Base-by-base conservation (phyloP, 176 grass and related monocot genomes). In the Luzula sylvatica region DNA sequence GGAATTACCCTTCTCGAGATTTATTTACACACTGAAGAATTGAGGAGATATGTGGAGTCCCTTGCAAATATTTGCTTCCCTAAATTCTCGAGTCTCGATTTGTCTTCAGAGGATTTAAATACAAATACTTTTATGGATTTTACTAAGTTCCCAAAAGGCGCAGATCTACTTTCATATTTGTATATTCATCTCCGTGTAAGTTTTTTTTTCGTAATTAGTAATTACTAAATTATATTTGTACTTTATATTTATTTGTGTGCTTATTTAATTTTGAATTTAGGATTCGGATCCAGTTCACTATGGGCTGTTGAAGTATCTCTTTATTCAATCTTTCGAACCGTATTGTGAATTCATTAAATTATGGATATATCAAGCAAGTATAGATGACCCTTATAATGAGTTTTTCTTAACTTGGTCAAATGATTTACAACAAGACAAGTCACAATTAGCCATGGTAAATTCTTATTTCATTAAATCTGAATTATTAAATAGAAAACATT, bases 121-220 rank as follows among this genome's bases (percentile, higher is more conserved):
- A 72, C 72, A 43, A 74, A 98, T 64, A 29, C 75, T 73, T 73
- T 76, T 42, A 44, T 83, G 69, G 85, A 82, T 66, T 90, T 86
- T 48, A 70, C 82, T 39, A 90, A 89, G 54, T 86, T 98, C 61
- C 84, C 81, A 23, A 72, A 66, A 65, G 85, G 92, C 53, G 83
- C 75, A 1, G 85, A 98, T 66, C 68, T 98, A 71, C 92, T 90
- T 74, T 82, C 85, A 53, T 90, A 90, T 89, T 67, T 98, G 71
- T 98, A 98, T 77, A 74, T 89, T 53, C 92, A 79, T 55, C 68
- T 98, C 58, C 80, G 41, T 74, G 92, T 98, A 98, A 98, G 92
- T 28, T 68, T 76, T 74, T 55, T 67, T 85, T 57, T 62, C 66
- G 1, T 56, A 45, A 50, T 53, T 16, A 41, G 57, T 3, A 56